Conservation (phyloP, 768 basidiomycete species). For the Mycena amicta region DNA sequence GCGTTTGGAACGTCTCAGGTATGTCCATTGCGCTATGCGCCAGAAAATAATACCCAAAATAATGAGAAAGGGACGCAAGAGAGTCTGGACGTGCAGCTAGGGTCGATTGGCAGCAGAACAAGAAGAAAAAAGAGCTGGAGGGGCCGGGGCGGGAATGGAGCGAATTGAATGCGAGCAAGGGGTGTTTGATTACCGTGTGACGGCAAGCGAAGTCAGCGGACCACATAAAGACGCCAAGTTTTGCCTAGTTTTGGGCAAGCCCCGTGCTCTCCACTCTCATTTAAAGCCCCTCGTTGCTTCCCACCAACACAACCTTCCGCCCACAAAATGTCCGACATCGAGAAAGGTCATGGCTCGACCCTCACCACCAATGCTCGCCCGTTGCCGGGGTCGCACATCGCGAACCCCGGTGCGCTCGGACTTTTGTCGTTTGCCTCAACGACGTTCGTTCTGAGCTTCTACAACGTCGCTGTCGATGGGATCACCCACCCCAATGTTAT, state of each 20-base stretch:
- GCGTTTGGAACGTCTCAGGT: too few relatives aligned
- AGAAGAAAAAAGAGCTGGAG: too few relatives aligned
- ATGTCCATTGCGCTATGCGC: too few relatives aligned
- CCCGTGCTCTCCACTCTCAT: neutral
- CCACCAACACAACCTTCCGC: neutral
- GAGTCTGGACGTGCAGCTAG: too few relatives aligned
- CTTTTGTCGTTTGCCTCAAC: conserved; percentile 85
- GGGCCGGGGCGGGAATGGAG: neutral
- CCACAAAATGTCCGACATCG: conserved; percentile 31
- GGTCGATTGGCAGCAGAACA: too few relatives aligned
- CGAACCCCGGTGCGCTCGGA: conserved; percentile 70
- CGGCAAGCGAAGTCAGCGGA: neutral
- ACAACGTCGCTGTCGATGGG: conserved; percentile 61
- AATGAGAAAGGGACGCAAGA: too few relatives aligned
- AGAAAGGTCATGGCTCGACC: conserved; percentile 38
- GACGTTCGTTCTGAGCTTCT: conserved; percentile 76
- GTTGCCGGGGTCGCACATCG: conserved; percentile 41
- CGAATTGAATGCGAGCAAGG: neutral
- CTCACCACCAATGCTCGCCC: conserved; percentile 30
- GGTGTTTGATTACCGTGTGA: neutral
- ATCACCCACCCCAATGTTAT: conserved; percentile 67
- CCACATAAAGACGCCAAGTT: neutral
- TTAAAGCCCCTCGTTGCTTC: neutral
- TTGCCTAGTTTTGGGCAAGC: neutral
- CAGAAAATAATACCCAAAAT: too few relatives aligned